Evolutionary conservation across 306 rosid species (phyloP).

Genomic region (Parietaria judaica): DNA sequence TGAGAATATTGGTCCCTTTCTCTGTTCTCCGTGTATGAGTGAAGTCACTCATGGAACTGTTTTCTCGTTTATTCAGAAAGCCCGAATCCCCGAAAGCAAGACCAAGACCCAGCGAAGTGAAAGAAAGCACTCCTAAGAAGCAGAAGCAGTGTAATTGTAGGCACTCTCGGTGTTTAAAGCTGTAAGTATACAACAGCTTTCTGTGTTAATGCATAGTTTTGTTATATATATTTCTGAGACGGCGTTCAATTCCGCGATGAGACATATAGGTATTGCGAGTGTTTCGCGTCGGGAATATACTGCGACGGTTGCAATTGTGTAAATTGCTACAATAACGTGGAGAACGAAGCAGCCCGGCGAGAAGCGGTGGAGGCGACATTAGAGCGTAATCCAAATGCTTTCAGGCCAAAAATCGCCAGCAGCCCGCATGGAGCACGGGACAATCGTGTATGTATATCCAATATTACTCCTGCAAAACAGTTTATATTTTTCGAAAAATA

Average conservation of each 20-base stretch:
- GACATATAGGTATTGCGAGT: conserved; percentile 88
- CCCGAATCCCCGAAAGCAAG: conserved; percentile 86
- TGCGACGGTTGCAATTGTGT: conserved; percentile 99
- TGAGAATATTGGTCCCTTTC: background rate
- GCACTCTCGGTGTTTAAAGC: conserved; percentile 90
- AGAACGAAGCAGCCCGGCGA: conserved; percentile 84
- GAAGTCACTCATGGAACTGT: conserved; percentile 16
- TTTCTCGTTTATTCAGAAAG: conserved; percentile 49
- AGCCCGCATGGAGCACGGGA: conserved; percentile 84
- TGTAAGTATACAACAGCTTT: conserved; percentile 46
- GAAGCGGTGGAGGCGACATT: conserved; percentile 98
- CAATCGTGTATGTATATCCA: conserved; percentile 43
- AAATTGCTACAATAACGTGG: conserved; percentile 94
- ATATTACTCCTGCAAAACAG: background rate
- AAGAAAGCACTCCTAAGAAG: conserved; percentile 88
- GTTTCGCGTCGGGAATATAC: conserved; percentile 98
- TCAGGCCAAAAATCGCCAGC: conserved; percentile 97
- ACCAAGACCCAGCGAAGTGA: conserved; percentile 61
- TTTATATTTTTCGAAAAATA: conserved; percentile 16
- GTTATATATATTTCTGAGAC: conserved; percentile 17
- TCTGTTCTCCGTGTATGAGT: conserved; percentile 12
- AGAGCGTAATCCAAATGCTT: conserved; percentile 98
- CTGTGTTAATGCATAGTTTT: conserved; percentile 1
- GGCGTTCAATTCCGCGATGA: conserved; percentile 28
- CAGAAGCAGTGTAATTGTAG: conserved; percentile 96